Percentiles rank a stretch among this genome's conserved stretches.
These are phyloP conservation scores for Suzukiozyma palmioleophila DNA, from an alignment of 1,139 yeast species.

Conservation along the genomic window DNA sequence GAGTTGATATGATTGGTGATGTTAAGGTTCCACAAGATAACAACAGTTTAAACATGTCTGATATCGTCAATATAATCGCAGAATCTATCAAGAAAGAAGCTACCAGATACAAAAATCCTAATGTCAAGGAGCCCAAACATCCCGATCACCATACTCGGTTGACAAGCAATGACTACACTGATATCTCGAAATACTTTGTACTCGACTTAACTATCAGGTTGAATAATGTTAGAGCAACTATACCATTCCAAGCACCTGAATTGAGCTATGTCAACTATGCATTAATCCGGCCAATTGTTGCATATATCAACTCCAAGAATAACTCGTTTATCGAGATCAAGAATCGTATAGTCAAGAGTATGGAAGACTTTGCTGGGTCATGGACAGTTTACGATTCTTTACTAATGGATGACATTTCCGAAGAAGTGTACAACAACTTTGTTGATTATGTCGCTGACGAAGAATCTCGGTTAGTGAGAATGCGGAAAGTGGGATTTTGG, in stretches of 20 bases:
- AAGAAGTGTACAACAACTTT: conserved; percentile 87
- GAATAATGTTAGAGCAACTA: conserved; percentile 81
- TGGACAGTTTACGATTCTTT: conserved; percentile 94
- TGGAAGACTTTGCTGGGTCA: conserved; percentile 85
- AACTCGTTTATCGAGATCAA: conserved; percentile 86
- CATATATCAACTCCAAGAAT: conserved; percentile 84
- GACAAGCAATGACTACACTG: conserved; percentile 24
- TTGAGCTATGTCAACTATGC: conserved; percentile 88
- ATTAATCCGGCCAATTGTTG: conserved; percentile 88
- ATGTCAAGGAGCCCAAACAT: conserved; percentile 25
- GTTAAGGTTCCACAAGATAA: conserved; percentile 71
- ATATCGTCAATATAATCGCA: conserved; percentile 37
- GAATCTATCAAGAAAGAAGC: conserved; percentile 39
- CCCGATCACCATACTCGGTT: conserved; percentile 27
- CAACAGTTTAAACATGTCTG: conserved; percentile 38
- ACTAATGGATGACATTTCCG: conserved; percentile 86
- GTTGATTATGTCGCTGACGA: conserved; percentile 87
- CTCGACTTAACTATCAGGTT: conserved; percentile 75
- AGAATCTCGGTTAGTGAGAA: conserved; percentile 63
- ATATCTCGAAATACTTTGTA: conserved; percentile 56
- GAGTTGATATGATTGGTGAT: conserved; percentile 90
- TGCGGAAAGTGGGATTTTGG: conserved; percentile 91
- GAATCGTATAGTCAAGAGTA: conserved; percentile 76
- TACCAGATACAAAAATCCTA: conserved; percentile 33
- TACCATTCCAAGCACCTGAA: conserved; percentile 82